Evolutionary conservation across 495 filamentous ascomycete species (phyloP).

Genomic region (Xylaria cubensis): DNA sequence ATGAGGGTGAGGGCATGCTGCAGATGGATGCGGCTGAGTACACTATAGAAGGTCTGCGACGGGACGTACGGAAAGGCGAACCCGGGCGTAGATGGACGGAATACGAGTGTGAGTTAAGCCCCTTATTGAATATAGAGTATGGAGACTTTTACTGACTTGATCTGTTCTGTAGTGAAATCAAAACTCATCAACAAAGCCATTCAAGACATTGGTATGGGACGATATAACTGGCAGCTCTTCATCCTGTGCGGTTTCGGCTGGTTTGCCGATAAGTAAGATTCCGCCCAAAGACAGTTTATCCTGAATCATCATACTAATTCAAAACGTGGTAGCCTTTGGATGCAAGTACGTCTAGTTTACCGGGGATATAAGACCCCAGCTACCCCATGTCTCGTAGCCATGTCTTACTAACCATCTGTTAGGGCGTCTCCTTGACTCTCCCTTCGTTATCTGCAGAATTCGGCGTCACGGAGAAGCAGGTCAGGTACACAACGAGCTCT

Average conservation of each 20-base stretch:
- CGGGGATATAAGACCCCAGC: background rate
- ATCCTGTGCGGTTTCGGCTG: constrained; percentile 82
- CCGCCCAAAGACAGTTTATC: background rate
- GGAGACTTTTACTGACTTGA: constrained; percentile 29
- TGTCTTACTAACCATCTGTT: constrained; percentile 46
- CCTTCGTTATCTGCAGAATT: constrained; percentile 75
- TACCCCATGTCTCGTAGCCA: constrained; percentile 7
- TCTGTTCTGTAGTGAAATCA: constrained; percentile 51
- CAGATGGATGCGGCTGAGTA: constrained; percentile 54
- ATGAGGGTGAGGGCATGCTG: constrained; percentile 49
- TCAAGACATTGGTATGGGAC: constrained; percentile 87
- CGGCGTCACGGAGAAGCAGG: constrained; percentile 56
- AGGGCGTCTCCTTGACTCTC: constrained; percentile 78
- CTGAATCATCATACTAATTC: background rate
- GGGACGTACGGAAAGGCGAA: constrained; percentile 51
- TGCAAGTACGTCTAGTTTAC: constrained; percentile 50
- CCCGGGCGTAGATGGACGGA: constrained; percentile 50
- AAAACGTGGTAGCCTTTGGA: constrained; percentile 50
- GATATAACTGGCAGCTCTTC: constrained; percentile 86
- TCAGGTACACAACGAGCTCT: constrained; percentile 60
- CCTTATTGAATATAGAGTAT: background rate
- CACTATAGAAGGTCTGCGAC: constrained; percentile 57
- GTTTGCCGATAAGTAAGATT: constrained; percentile 63
- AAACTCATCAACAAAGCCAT: constrained; percentile 76
- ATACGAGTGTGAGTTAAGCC: constrained; percentile 55